These are phyloP conservation scores for Gaeumannomyces sp. DNA, from an alignment of 2,329 filamentous ascomycete genomes.

Conservation along the genomic window DNA sequence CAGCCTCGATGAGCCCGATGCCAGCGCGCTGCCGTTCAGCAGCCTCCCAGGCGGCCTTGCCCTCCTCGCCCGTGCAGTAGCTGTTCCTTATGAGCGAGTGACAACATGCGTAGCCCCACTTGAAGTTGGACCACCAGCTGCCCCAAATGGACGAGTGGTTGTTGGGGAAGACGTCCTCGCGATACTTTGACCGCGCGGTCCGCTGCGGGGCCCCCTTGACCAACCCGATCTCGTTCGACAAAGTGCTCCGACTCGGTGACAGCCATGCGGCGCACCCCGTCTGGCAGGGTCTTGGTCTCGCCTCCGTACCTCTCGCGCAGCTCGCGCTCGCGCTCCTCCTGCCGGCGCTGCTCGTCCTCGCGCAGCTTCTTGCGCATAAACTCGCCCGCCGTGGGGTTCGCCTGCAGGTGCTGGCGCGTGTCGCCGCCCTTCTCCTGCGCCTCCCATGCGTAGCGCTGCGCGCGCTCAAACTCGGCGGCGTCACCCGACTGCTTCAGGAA, in stretches of 20 bases:
- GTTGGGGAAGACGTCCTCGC: constrained; percentile 79
- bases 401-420: constrained; percentile 82
- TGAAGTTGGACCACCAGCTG: constrained; percentile 93
- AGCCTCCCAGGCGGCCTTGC: constrained; percentile 73
- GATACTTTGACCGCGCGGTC: constrained; percentile 80
- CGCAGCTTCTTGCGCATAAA: constrained; percentile 73
- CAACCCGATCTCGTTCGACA: constrained; percentile 80
- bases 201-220: constrained; percentile 82
- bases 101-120: constrained; percentile 95
- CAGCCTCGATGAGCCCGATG: constrained; percentile 14
- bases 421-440: constrained; percentile 76
- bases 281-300: constrained; percentile 43
- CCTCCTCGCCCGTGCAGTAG: constrained; percentile 91
- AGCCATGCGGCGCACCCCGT: constrained; percentile 57
- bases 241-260: constrained; percentile 79
- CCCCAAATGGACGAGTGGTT: constrained; percentile 94
- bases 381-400: constrained; percentile 91
- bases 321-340: constrained; percentile 60
- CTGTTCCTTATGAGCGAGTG: constrained; percentile 92
- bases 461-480: constrained; percentile 84
- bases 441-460: constrained; percentile 91
- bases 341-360: constrained; percentile 65
- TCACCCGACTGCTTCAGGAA: constrained; percentile 87
- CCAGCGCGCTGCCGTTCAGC: constrained; percentile 57
- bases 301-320: constrained; percentile 80